Evolutionary conservation across 371 early-diverging fungal genomes (phyloP).

Genomic region (Mortierella sp.): DNA sequence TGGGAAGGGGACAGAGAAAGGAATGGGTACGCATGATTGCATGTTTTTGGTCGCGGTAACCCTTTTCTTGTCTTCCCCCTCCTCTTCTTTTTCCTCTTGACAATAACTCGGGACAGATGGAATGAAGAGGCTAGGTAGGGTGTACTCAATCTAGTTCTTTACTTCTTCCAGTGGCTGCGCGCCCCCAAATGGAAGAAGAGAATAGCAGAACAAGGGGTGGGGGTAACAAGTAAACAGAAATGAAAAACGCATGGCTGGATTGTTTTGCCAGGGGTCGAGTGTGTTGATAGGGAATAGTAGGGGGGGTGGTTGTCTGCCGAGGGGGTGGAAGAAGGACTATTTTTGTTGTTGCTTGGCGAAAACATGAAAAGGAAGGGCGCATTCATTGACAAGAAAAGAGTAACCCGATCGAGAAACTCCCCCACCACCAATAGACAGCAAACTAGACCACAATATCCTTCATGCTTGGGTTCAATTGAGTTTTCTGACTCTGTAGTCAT

Average conservation of each 20-base stretch:
- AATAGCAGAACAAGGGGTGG: too few species aligned
- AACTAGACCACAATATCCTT: background rate
- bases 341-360: background rate
- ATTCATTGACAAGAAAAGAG: too few species aligned
- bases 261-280: background rate
- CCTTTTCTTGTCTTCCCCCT: too few species aligned
- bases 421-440: background rate
- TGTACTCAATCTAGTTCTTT: too few species aligned
- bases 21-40: too few species aligned
- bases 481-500: background rate
- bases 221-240: slow-evolving; percentile 13
- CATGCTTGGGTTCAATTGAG: background rate
- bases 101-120: too few species aligned
- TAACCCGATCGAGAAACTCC: too few species aligned
- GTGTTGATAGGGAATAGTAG: background rate
- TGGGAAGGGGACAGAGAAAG: background rate
- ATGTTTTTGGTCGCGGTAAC: too few species aligned
- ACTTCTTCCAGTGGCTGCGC: too few species aligned
- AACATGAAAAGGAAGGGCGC: background rate
- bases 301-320: background rate
- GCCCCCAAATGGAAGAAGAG: too few species aligned
- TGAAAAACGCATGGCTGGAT: slow-evolving; percentile 24
- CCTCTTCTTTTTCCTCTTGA: too few species aligned
- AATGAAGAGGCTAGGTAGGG: too few species aligned
- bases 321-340: background rate